Evolutionary conservation across 1,284 basidiomycete genomes (phyloP).

Genomic region (Cryptococcus sp.): DNA sequence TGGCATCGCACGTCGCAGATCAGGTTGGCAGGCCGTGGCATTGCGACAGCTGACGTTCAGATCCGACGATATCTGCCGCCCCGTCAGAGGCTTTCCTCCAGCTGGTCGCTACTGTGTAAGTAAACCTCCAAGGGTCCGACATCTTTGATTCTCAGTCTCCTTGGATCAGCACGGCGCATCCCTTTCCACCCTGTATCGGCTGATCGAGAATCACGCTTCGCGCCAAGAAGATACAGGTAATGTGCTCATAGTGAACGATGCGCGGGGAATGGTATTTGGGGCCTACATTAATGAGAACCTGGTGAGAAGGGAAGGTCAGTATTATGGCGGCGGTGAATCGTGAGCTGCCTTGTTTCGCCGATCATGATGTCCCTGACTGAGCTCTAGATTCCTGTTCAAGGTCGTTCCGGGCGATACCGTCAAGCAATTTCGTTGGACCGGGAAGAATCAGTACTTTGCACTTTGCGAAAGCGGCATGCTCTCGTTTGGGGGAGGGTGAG

Average conservation of each 20-base stretch:
- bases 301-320: conserved; percentile 54
- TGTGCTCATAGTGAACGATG: conserved; percentile 59
- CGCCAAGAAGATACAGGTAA: conserved; percentile 48
- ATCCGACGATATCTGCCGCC: conserved; percentile 70
- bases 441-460: conserved; percentile 83
- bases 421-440: conserved; percentile 77
- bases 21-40: conserved; percentile 49
- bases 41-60: conserved; percentile 44
- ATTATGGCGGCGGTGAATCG: conserved; percentile 82
- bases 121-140: background rate
- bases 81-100: conserved; percentile 65
- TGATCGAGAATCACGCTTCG: conserved; percentile 49
- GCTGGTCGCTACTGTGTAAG: conserved; percentile 79
- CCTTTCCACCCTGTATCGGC: conserved; percentile 74
- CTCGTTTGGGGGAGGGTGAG: conserved; percentile 86
- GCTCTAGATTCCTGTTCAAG: conserved; percentile 64
- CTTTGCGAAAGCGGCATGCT: conserved; percentile 73
- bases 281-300: conserved; percentile 74
- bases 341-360: conserved; percentile 47
- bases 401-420: conserved; percentile 48
- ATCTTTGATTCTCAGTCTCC: conserved; percentile 49
- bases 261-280: conserved; percentile 63
- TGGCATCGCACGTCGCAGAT: conserved; percentile 56
- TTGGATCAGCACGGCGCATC: conserved; percentile 94
- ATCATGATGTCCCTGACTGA: too few species aligned